These are phyloP conservation scores for Pneumocystis jirovecii DNA, from an alignment of 1,139 yeast genomes.

Conservation along the genomic window DNA sequence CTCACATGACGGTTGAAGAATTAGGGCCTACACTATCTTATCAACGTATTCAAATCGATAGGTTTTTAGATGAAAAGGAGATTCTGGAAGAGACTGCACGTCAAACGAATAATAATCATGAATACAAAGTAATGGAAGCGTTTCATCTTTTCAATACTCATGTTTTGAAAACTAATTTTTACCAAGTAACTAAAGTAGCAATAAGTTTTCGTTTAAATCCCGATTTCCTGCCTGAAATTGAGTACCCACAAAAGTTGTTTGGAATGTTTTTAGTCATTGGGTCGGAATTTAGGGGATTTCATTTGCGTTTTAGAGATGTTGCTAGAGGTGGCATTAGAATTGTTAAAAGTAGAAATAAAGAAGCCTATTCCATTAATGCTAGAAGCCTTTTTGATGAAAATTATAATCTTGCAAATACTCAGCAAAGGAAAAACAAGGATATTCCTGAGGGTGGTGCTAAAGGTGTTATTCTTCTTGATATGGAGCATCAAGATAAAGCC, in stretches of 20 bases:
- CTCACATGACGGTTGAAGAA: slow-evolving; percentile 40
- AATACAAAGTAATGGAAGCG: slow-evolving; percentile 66
- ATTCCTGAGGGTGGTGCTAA: slow-evolving; percentile 99
- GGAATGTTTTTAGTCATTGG: slow-evolving; percentile 96
- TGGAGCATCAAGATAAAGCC: slow-evolving; percentile 64
- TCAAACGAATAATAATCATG: slow-evolving; percentile 65
- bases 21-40: slow-evolving; percentile 62
- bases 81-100: slow-evolving; percentile 53
- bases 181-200: slow-evolving; percentile 88
- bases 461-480: slow-evolving; percentile 80
- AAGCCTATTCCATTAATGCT: slow-evolving; percentile 73
- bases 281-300: slow-evolving; percentile 94
- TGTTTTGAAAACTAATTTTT: slow-evolving; percentile 84
- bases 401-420: slow-evolving; percentile 89
- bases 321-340: slow-evolving; percentile 98
- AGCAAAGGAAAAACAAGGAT: slow-evolving; percentile 93
- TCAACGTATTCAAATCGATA: slow-evolving; percentile 69
- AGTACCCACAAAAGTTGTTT: slow-evolving; percentile 82
- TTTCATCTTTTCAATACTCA: slow-evolving; percentile 73
- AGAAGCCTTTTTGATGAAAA: slow-evolving; percentile 90
- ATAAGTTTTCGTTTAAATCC: slow-evolving; percentile 85
- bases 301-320: slow-evolving; percentile 88
- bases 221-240: slow-evolving; percentile 62
- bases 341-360: slow-evolving; percentile 73
- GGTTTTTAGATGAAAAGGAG: slow-evolving; percentile 62